Base-by-base conservation (phyloP, 2,329 filamentous ascomycete species). In the Mollisia scopiformis region DNA sequence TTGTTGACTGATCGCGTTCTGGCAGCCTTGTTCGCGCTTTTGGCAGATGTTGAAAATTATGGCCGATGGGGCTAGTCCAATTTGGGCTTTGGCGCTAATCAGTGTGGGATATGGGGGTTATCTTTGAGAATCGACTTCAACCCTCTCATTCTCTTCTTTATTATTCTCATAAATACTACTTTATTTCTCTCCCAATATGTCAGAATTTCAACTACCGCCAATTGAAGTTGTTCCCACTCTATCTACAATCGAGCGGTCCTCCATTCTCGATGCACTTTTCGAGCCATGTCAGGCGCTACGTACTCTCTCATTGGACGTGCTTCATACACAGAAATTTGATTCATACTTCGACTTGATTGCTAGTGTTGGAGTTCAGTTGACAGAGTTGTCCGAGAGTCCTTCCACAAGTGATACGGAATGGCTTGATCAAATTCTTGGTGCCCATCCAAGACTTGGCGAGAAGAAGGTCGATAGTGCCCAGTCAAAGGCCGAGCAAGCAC, bases 361-460 rank as follows among this genome's bases (percentile, higher is more conserved):
- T 50, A 82, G 85, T 46, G 82, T 95, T 43, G 84, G 87, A 19
- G 72, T 80, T 10, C 83, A 88, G 67, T 82, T 97, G 56, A 81
- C 81, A 11, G 79, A 81, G 2, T 80, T 93, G 2, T 80, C 82
- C 8, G 79, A 82, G 3, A 82, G 81, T 7, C 73, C 75, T 30
- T 81, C 76, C 7, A 75, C 79, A 21, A 78, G 78, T 37, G 82
- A 87, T 62, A 82, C 78, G 6, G 70, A 77, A 53, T 84, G 80
- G 62, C 82, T 97, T 0, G 84, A 92, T 46, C 80, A 81, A 16
- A 93, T 97, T 60, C 80, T 97, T 1, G 87, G 86, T 55, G 88
- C 91, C 8, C 93, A 97, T 74, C 93, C 93, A 0, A 85, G 93
- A 2, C 83, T 97, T 8, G 93, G 93, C 13, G 90, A 88, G 69